Evolutionary conservation across 1,139 yeast genomes (phyloP), one percentile per base, ranked within the genome.

Genomic region (Candida dubliniensis): DNA sequence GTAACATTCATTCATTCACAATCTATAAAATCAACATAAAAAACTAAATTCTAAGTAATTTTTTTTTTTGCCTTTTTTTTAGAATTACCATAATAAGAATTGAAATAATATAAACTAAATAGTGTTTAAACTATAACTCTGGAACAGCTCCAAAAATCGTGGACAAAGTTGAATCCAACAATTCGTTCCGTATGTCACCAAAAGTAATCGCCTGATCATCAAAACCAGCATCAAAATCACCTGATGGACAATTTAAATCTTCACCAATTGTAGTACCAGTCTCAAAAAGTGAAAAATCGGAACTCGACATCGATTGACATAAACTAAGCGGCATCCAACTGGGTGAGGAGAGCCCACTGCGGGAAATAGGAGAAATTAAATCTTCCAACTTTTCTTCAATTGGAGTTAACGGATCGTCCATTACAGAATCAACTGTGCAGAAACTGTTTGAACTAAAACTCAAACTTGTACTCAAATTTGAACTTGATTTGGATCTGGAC

Each of bases 301-400:
- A 30, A 11, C 13, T 30, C 3, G 32, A 27, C 4, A 27, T 12
- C 11, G 33, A 11, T 6, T 8, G 15, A n/a, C 3, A 31, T 31
- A 31, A 31, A 31, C 14, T 31, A 18, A 18, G 23, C 5, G 23
- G 23, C 23, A 18, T 18, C 23, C 3, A 18, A 18, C 23, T 18
- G 23, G 38, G 25, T 8, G 39, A 30, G 23, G 6, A 6, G 30
- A 11, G 11, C 18, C 14, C 34, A 10, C 8, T 13, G 6, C 15
- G n/a, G 13, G 31, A 23, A 31, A 18, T 24, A 24, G 30, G 13
- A 31, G 30, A 31, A 5, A 37, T 18, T 2, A 37, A 31, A 31
- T 24, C 34, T 18, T 32, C 36, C n/a, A 13, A 38, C 7, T 8
- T 14, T 25, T 38, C 41, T 10, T 38, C 41, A 32, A 38, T 32